Evolutionary conservation across 202 grass and related monocot genomes (phyloP), one percentile per base, ranked within the genome.

Genomic region (Carex sylvatica): DNA sequence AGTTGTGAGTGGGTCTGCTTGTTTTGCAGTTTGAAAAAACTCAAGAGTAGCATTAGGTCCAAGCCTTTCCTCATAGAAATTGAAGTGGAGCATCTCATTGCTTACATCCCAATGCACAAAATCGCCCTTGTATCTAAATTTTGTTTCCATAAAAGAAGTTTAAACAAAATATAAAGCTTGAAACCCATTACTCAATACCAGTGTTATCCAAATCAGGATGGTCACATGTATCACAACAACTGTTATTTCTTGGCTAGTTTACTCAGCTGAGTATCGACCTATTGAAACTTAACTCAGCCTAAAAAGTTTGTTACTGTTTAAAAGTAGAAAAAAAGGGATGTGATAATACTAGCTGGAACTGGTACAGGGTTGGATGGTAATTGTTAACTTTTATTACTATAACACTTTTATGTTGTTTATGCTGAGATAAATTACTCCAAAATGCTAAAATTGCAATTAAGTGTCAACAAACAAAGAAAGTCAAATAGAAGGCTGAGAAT

Each of bases 21-120:
- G 80, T 86, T 93, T 88, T 60, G 93, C 96, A 0, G 94, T 91
- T 88, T 81, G 83, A 80, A 99, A 99, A 88, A 99, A 96, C 4
- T 85, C 92, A 18, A 73, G 60, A n/a, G 96, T 89, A 59, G 93
- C 93, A 87, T 99, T 92, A 65, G 84, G 61, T 0, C 96, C 93
- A 2, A 99, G 96, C 0, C 89, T 84, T 87, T 91, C 90, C 91
- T 99, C 96, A 67, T 99, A 99, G 91, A 99, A 99, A 86, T 62
- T 88, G 86, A 90, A 93, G 88, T 99, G 96, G 2, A 99, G 93
- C 96, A 99, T 99, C 93, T 99, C 93, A 61, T 99, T 99, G 89
- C 91, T 93, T 0, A 99, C 96, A 82, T 99, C 96, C 96, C 96
- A 99, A 82, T 96, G 96, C 78, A 89, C 88, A 84, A 99, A 99